phyloP scores from a whole-genome alignment of 164 flowering plant genomes.

The Vitis vinifera region ASM3070453v1 NC_081807.1:19818501-19819000 shows the following conservation, averaged over 20 bases:
- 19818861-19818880: conserved; percentile 53
- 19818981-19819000: conserved; percentile 60
- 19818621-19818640: conserved; percentile 51
- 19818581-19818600: conserved; percentile 54
- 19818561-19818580: conserved; percentile 54
- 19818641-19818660: conserved; percentile 50
- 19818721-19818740: conserved; percentile 37
- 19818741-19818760: conserved; percentile 63
- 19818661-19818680: conserved; percentile 57
- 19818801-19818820: conserved; percentile 58
- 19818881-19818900: conserved; percentile 52
- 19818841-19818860: conserved; percentile 35
- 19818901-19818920: conserved; percentile 81
- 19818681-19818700: conserved; percentile 44
- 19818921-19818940: conserved; percentile 62
- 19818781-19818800: conserved; percentile 60
- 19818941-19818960: conserved; percentile 67
- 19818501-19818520: conserved; percentile 39
- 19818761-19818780: conserved; percentile 47
- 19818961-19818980: conserved; percentile 55
- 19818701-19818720: conserved; percentile 59
- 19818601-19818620: conserved; percentile 49
- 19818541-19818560: conserved; percentile 59
- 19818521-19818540: conserved; percentile 61
- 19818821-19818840: conserved; percentile 55